Base-by-base conservation (phyloP, 495 filamentous ascomycete species). In the Viridothelium virens region DNA sequence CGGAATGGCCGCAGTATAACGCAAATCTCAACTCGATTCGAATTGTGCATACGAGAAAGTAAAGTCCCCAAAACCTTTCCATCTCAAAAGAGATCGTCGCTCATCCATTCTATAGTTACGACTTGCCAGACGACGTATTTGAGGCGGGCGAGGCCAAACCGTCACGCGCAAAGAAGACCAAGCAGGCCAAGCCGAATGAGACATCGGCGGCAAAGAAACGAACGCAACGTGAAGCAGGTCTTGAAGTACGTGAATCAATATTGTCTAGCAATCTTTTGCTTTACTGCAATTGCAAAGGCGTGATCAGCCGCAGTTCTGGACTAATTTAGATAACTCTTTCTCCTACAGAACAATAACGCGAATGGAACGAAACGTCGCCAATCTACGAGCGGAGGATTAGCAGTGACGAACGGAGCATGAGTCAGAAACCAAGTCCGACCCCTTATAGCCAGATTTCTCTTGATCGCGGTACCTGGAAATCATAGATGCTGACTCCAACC, bases 51-150 rank as follows among this genome's bases (percentile, higher is more conserved):
- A 85, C 89, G 63, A 84, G 88, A 75, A 95, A 87, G 90, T 91
- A 78, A 59, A 61, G 38, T 47, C 31, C 38, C 37, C 56, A 11
- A 12, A n/a, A 63, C 18, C 11, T 56, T 31, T 56, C 25, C 25
- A 25, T 25, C 25, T 25, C 25, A 25, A 25, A 25, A 25, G 25
- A 25, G 25, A 25, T 25, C 25, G 25, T 25, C 25, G 25, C 25
- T 25, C 25, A 25, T 25, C 25, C 25, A 25, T 25, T 25, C 53
- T 44, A 44, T 70, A 96, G 91, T 74, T 90, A 87, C 71, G 89
- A 91, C 72, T 81, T 98, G 25, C 95, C 94, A 25, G 85, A 87
- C 63, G 91, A 98, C 75, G 86, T 97, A 1, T 98, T 98, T 75
- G 82, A 86, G 66, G 77, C 86, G 3, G 92, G 91, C 67, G 94